These are phyloP conservation scores for Mycena epipterygia DNA, from an alignment of 768 basidiomycete genomes.

Conservation along the genomic window DNA sequence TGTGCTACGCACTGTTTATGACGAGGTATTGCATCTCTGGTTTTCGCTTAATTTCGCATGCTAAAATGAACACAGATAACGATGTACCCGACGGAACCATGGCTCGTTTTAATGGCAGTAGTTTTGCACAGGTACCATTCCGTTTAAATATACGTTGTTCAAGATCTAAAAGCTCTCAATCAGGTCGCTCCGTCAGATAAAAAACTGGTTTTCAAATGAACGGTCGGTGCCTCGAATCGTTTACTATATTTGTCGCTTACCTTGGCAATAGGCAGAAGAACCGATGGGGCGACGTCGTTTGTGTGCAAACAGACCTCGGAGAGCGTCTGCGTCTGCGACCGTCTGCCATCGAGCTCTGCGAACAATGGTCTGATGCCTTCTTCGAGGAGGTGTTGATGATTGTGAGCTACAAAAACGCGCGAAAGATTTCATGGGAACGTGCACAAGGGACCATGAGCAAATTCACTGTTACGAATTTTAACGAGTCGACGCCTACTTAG, in stretches of 20 bases:
- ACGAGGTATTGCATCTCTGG: conserved; percentile 55
- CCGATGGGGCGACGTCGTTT: conserved; percentile 49
- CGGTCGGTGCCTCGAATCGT: conserved; percentile 49
- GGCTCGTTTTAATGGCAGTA: conserved; percentile 71
- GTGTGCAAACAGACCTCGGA: conserved; percentile 51
- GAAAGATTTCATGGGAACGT: conserved; percentile 28
- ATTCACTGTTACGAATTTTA: neutral
- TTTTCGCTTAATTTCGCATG: too few relatives aligned
- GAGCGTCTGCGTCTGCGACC: conserved; percentile 63
- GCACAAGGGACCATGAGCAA: neutral
- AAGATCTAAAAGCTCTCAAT: neutral
- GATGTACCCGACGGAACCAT: conserved; percentile 73
- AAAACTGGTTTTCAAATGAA: conserved; percentile 79
- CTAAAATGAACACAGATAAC: conserved; percentile 46
- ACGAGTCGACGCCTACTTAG: neutral
- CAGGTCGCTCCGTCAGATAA: conserved; percentile 56
- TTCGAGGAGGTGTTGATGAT: conserved; percentile 75
- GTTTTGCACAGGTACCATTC: conserved; percentile 64
- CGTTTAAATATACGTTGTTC: neutral
- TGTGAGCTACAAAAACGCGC: conserved; percentile 55
- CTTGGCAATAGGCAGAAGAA: conserved; percentile 43
- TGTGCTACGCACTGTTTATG: conserved; percentile 74
- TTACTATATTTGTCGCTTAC: neutral
- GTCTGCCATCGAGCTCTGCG: conserved; percentile 60
- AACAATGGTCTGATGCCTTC: conserved; percentile 72